phyloP scores from a whole-genome alignment of 768 basidiomycete genomes.

The Boletus subcaerulescens region DNA sequence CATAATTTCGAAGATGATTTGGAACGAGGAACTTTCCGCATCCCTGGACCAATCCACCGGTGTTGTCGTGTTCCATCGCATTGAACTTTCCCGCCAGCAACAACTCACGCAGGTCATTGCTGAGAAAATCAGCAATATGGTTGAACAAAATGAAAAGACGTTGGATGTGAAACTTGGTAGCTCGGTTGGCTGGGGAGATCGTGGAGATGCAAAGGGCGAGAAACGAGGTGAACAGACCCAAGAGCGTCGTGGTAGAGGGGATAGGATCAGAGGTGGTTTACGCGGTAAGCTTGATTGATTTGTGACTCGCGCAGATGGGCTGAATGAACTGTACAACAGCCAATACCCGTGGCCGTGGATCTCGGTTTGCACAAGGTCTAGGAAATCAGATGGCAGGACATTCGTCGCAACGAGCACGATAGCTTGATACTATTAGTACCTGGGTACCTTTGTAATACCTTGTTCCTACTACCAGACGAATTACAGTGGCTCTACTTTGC shows the following conservation, averaged over 20 bases:
- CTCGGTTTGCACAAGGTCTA: slow-evolving; percentile 79
- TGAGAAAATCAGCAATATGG: slow-evolving; percentile 80
- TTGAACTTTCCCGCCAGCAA: slow-evolving; percentile 85
- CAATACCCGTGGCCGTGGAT: slow-evolving; percentile 68
- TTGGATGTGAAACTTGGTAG: slow-evolving; percentile 82
- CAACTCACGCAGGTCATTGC: slow-evolving; percentile 87
- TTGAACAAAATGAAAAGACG: slow-evolving; percentile 90
- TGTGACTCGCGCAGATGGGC: not conserved
- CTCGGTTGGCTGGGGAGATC: slow-evolving; percentile 50
- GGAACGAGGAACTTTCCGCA: slow-evolving; percentile 92
- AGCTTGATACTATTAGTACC: slow-evolving; percentile 1
- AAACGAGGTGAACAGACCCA: slow-evolving; percentile 78
- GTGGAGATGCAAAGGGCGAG: slow-evolving; percentile 57
- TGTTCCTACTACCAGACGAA: not conserved
- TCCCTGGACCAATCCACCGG: slow-evolving; percentile 89
- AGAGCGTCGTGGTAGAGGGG: slow-evolving; percentile 73
- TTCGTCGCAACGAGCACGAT: slow-evolving; percentile 20
- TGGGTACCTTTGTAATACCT: not conserved
- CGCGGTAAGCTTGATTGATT: slow-evolving; percentile 45
- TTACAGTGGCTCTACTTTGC: slow-evolving; percentile 1
- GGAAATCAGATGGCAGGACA: slow-evolving; percentile 71
- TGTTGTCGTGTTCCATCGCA: slow-evolving; percentile 90
- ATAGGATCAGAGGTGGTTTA: slow-evolving; percentile 50
- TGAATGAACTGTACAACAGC: slow-evolving; percentile 35
- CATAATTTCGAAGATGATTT: slow-evolving; percentile 97